phyloP scores from a whole-genome alignment of 2,329 filamentous ascomycete species.

The Mollisiaceae sp. region DNA sequence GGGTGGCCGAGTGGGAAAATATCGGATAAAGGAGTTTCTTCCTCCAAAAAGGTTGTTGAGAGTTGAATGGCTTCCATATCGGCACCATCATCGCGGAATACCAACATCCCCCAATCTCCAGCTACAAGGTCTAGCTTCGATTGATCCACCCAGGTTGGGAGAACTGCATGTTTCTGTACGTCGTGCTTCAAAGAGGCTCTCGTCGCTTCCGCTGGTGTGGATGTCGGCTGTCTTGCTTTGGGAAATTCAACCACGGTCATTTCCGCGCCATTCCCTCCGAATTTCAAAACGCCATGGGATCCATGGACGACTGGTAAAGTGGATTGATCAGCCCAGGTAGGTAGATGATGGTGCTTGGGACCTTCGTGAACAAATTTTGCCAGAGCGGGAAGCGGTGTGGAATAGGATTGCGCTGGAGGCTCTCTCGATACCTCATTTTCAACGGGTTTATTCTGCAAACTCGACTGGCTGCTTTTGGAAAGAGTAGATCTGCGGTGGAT shows the following conservation, averaged over 20 bases:
- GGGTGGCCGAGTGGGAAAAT: not conserved
- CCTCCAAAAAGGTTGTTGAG: too few species aligned
- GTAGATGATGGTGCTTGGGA: constrained; percentile 10
- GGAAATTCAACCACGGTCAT: constrained; percentile 9
- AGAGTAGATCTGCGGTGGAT: constrained; percentile 11
- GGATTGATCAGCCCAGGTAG: constrained; percentile 18
- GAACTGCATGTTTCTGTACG: constrained; percentile 8
- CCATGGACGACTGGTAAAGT: constrained; percentile 9
- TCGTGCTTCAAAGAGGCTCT: not conserved
- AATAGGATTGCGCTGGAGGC: constrained; percentile 9
- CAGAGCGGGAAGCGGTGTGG: not conserved
- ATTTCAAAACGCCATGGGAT: constrained; percentile 16
- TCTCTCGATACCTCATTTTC: constrained; percentile 3
- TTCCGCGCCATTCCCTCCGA: constrained; percentile 12
- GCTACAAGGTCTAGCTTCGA: constrained; percentile 8
- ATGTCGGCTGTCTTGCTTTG: not conserved
- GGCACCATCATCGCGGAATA: constrained; percentile 17
- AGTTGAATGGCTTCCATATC: constrained; percentile 9
- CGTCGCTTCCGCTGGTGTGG: not conserved
- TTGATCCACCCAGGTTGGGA: constrained; percentile 19
- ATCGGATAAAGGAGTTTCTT: not conserved
- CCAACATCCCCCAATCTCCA: constrained; percentile 12
- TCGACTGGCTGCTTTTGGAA: constrained; percentile 1
- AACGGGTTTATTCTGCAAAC: not conserved
- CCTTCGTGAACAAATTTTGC: constrained; percentile 11